A percentile compares a stretch with the other conserved stretches of the same genome.
Evolutionary conservation across 305 asterid species (phyloP).

Genomic region (Fraxinus floribunda): DNA sequence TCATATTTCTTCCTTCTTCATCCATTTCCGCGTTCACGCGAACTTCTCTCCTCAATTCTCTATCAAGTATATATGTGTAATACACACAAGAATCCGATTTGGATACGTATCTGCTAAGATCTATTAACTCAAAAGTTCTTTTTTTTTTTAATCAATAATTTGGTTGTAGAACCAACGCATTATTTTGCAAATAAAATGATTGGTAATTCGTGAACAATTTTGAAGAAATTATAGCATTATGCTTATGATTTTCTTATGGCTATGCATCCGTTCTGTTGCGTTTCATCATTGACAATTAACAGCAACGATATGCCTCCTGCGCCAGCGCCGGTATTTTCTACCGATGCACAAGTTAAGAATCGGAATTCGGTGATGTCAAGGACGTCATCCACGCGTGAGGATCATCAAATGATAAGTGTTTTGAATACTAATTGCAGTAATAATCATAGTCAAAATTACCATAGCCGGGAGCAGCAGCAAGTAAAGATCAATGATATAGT

Average conservation of each 20-base stretch:
- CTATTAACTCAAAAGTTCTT: conserved; percentile 14
- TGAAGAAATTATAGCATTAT: not conserved
- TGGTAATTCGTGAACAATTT: not conserved
- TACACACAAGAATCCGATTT: not conserved
- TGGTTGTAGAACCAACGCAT: not conserved
- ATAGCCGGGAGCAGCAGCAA: conserved; percentile 37
- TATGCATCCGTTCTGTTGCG: conserved; percentile 81
- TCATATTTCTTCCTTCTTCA: conserved; percentile 15
- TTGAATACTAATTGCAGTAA: conserved; percentile 9
- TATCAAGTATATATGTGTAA: conserved; percentile 7
- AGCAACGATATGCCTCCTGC: conserved; percentile 45
- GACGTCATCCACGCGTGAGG: conserved; percentile 38
- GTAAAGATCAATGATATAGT: conserved; percentile 85
- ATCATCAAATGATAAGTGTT: conserved; percentile 22
- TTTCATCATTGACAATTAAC: conserved; percentile 43
- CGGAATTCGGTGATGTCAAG: conserved; percentile 34
- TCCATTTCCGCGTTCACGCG: conserved; percentile 29
- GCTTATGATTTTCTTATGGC: conserved; percentile 28
- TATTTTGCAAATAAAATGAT: not conserved
- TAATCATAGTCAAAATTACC: conserved; percentile 35
- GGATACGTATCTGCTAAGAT: conserved; percentile 9
- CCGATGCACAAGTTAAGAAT: conserved; percentile 29
- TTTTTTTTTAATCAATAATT: not conserved
- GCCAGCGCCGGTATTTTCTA: conserved; percentile 27
- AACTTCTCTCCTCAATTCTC: conserved; percentile 37